phyloP scores from a whole-genome alignment of 2,329 filamentous ascomycete species.

The Cercospora brassicicola region DNA sequence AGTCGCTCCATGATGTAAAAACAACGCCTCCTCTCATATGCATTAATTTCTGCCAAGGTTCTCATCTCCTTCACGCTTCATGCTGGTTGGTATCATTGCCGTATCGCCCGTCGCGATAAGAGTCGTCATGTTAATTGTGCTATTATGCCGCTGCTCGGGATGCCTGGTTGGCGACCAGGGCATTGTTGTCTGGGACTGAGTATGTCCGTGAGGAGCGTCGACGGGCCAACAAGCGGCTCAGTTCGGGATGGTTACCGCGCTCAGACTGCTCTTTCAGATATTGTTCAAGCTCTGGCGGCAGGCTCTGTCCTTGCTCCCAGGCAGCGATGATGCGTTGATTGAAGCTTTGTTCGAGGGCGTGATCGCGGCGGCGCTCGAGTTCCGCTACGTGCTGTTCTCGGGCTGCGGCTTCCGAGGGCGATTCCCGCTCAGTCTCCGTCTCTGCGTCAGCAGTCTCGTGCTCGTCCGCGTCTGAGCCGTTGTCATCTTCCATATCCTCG shows the following conservation, averaged over 20 bases:
- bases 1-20: not conserved
- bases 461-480: constrained; percentile 26
- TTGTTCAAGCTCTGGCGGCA: constrained; percentile 39
- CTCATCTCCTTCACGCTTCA: not conserved
- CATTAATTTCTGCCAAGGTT: not conserved
- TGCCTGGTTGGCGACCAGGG: constrained; percentile 22
- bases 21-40: constrained; percentile 7
- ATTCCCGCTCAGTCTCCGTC: constrained; percentile 21
- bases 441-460: constrained; percentile 23
- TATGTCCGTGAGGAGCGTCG: constrained; percentile 23
- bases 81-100: not conserved
- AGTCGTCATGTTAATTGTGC: not conserved
- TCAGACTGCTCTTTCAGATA: constrained; percentile 41
- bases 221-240: constrained; percentile 20
- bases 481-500: constrained; percentile 29
- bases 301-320: constrained; percentile 35
- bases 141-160: constrained; percentile 27
- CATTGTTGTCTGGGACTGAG: constrained; percentile 21
- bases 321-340: constrained; percentile 37
- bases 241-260: constrained; percentile 28
- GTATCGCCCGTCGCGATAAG: not conserved
- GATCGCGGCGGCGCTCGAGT: constrained; percentile 31
- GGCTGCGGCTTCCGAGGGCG: constrained; percentile 28
- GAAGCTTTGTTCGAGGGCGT: constrained; percentile 27
- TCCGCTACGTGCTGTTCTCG: constrained; percentile 32